These are phyloP conservation scores for Hirsutella thompsonii DNA, from an alignment of 2,329 filamentous ascomycete species.

Conservation along the genomic window DNA sequence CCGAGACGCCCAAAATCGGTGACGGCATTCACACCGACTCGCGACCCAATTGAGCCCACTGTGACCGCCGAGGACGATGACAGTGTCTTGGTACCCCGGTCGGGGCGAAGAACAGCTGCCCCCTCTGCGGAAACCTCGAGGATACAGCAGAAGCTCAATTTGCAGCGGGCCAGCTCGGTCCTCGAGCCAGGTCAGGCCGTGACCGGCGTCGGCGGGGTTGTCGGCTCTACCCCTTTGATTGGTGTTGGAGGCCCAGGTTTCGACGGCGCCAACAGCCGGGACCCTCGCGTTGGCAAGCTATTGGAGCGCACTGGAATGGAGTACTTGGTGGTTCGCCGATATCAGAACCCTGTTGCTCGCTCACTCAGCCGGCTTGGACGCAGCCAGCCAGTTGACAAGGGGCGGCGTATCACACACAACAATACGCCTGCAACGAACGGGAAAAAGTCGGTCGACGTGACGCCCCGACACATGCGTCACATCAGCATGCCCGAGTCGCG, in stretches of 20 bases:
- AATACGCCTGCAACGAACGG: slow-evolving; percentile 24
- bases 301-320: slow-evolving; percentile 60
- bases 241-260: slow-evolving; percentile 42
- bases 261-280: slow-evolving; percentile 35
- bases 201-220: slow-evolving; percentile 20
- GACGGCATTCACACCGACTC: slow-evolving; percentile 17
- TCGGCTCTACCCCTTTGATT: slow-evolving; percentile 32
- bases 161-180: slow-evolving; percentile 59
- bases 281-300: slow-evolving; percentile 50
- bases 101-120: slow-evolving; percentile 24
- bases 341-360: slow-evolving; percentile 56
- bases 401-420: slow-evolving; percentile 32
- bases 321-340: slow-evolving; percentile 60
- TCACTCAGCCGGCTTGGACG: slow-evolving; percentile 36
- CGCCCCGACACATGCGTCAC: slow-evolving; percentile 23
- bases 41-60: slow-evolving; percentile 11
- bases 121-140: slow-evolving; percentile 45
- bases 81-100: slow-evolving; percentile 34
- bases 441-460: slow-evolving; percentile 17
- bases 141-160: slow-evolving; percentile 63
- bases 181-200: slow-evolving; percentile 48
- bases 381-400: slow-evolving; percentile 38
- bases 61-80: slow-evolving; percentile 21
- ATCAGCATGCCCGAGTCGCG: slow-evolving; percentile 23
- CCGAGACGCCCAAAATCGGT: slow-evolving; percentile 29